phyloP scores from a whole-genome alignment of 2,329 filamentous ascomycete species.

The Penicillium vulpinum region DNA sequence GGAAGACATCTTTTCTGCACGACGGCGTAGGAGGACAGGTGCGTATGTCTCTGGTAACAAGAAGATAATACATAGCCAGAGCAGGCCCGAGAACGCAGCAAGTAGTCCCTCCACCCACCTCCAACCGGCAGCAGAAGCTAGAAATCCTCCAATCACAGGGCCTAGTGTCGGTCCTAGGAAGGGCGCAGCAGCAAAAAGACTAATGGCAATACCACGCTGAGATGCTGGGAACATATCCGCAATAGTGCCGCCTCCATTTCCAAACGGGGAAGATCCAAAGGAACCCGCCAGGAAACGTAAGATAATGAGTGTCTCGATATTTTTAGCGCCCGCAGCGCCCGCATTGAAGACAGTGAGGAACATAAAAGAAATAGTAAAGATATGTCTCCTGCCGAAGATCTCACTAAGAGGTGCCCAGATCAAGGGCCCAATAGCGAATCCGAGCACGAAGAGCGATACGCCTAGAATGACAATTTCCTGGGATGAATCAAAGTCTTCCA shows the following conservation, averaged over 20 bases:
- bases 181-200: conserved; percentile 65
- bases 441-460: conserved; percentile 64
- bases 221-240: conserved; percentile 58
- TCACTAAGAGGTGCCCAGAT: conserved; percentile 68
- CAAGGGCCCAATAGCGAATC: conserved; percentile 61
- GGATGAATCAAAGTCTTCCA: conserved; percentile 55
- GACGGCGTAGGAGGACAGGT: conserved; percentile 31
- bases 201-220: conserved; percentile 57
- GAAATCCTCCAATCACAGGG: conserved; percentile 32
- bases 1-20: conserved; percentile 27
- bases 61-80: conserved; percentile 27
- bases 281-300: conserved; percentile 65
- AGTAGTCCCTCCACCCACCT: conserved; percentile 33
- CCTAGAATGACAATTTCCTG: conserved; percentile 60
- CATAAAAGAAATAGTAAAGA: conserved; percentile 50
- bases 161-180: conserved; percentile 53
- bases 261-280: conserved; percentile 59
- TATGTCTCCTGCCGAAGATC: conserved; percentile 55
- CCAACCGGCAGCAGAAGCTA: conserved; percentile 32
- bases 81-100: conserved; percentile 28
- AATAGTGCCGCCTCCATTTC: conserved; percentile 47
- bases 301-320: conserved; percentile 59
- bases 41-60: conserved; percentile 34
- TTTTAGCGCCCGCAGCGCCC: conserved; percentile 56
- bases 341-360: conserved; percentile 60